Evolutionary conservation across 2,329 filamentous ascomycete genomes (phyloP).

Genomic region (Dactylellina parvicollis): DNA sequence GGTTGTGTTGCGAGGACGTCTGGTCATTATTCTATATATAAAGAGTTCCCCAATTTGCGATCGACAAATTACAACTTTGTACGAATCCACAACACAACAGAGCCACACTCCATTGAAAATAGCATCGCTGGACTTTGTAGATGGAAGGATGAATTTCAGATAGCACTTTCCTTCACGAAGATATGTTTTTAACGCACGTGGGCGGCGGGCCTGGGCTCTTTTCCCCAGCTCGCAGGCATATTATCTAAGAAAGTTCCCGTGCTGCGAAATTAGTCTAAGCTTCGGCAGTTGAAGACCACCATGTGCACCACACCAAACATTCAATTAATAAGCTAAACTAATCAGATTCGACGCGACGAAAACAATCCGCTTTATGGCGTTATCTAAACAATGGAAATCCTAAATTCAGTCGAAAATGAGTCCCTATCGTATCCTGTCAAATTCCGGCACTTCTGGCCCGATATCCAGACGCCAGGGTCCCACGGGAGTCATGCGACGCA

Average conservation of each 20-base stretch:
- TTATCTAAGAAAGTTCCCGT: constrained; percentile 51
- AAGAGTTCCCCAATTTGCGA: constrained; percentile 15
- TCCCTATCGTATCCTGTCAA: neutral
- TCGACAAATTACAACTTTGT: constrained; percentile 47
- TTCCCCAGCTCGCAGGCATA: constrained; percentile 17
- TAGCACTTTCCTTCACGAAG: neutral
- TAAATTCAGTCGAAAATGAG: constrained; percentile 22
- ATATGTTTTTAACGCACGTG: neutral
- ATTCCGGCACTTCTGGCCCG: constrained; percentile 18
- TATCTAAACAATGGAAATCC: constrained; percentile 7
- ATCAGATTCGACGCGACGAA: constrained; percentile 29
- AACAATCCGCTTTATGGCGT: constrained; percentile 11
- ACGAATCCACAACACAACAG: constrained; percentile 39
- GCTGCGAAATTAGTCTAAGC: constrained; percentile 42
- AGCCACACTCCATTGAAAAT: constrained; percentile 47
- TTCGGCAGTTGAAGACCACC: constrained; percentile 53
- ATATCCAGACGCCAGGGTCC: constrained; percentile 28
- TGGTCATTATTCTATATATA: constrained; percentile 44
- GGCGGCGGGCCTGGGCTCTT: constrained; percentile 7
- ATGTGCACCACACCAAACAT: constrained; percentile 38
- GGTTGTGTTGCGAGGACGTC: constrained; percentile 37
- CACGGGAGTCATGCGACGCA: constrained; percentile 14
- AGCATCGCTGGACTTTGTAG: constrained; percentile 19
- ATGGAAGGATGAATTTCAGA: constrained; percentile 1
- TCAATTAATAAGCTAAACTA: constrained; percentile 26